Conservation (phyloP, 2,329 filamentous ascomycete genomes). For the Hymenoscyphus albidus region DNA sequence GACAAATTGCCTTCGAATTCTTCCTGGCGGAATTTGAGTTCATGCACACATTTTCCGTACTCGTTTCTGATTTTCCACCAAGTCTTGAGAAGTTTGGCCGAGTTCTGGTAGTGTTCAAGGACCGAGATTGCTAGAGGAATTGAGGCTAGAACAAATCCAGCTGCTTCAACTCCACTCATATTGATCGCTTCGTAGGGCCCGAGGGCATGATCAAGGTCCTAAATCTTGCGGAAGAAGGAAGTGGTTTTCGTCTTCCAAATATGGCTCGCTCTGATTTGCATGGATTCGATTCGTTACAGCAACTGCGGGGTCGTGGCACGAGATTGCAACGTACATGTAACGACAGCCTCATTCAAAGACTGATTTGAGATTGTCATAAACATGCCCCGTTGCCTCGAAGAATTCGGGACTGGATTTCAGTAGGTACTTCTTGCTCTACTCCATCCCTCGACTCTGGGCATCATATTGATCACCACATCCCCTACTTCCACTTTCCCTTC, state of each 20-base stretch:
- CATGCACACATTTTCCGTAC: constrained; percentile 18
- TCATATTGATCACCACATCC: too few relatives aligned
- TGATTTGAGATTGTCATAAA: too few relatives aligned
- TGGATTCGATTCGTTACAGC: too few relatives aligned
- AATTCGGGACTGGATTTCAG: too few relatives aligned
- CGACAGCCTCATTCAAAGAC: too few relatives aligned
- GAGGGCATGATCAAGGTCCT: background rate
- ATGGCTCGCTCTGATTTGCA: background rate
- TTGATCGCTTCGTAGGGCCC: background rate
- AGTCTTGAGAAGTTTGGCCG: constrained; percentile 12
- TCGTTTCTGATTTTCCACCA: constrained; percentile 22
- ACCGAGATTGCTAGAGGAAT: constrained; percentile 21
- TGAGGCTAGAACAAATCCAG: constrained; percentile 19
- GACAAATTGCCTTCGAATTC: constrained; percentile 18
- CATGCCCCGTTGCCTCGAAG: too few relatives aligned
- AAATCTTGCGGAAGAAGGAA: background rate
- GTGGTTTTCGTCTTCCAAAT: background rate
- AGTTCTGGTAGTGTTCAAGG: constrained; percentile 20
- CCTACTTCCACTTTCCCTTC: too few relatives aligned
- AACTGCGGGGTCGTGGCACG: too few relatives aligned
- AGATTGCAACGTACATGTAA: too few relatives aligned
- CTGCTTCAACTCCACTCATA: constrained; percentile 17
- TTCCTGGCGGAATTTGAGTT: constrained; percentile 18
- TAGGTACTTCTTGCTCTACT: too few relatives aligned
- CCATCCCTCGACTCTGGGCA: too few relatives aligned